These are phyloP conservation scores for Aspergillaceae sp. DNA, from an alignment of 2,329 filamentous ascomycete species.

Conservation along the genomic window DNA sequence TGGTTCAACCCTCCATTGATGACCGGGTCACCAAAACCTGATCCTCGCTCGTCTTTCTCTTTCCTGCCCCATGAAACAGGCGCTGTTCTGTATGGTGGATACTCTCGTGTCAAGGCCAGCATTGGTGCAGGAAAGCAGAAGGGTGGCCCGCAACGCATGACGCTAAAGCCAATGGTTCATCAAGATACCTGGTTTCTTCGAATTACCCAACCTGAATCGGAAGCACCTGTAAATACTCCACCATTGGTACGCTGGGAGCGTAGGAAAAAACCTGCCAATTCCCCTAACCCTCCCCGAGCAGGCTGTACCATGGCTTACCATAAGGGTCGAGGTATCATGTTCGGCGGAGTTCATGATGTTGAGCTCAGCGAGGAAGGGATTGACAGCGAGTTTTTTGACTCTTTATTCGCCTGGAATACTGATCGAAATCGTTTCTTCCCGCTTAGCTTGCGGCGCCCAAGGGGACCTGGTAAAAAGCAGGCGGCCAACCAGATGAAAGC, in stretches of 20 bases:
- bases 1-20: slow-evolving; percentile 75
- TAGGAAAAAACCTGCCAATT: slow-evolving; percentile 83
- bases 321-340: slow-evolving; percentile 83
- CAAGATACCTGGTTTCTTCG: slow-evolving; percentile 92
- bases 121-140: slow-evolving; percentile 50
- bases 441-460: slow-evolving; percentile 64
- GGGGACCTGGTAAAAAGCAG: slow-evolving; percentile 56
- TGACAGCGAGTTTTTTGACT: slow-evolving; percentile 94
- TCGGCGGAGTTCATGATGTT: slow-evolving; percentile 90
- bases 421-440: slow-evolving; percentile 94
- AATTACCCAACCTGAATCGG: slow-evolving; percentile 62
- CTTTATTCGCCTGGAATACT: slow-evolving; percentile 85
- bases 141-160: slow-evolving; percentile 54
- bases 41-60: slow-evolving; percentile 84
- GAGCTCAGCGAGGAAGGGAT: slow-evolving; percentile 90
- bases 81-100: slow-evolving; percentile 85
- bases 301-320: slow-evolving; percentile 92
- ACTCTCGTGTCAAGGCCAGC: slow-evolving; percentile 77
- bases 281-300: slow-evolving; percentile 72
- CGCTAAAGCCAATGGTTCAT: slow-evolving; percentile 79
- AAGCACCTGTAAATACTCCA: slow-evolving; percentile 55
- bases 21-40: slow-evolving; percentile 74
- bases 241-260: slow-evolving; percentile 83
- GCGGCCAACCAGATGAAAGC: slow-evolving; percentile 42
- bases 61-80: slow-evolving; percentile 84